These are phyloP conservation scores for Chalaropsis thielavioides DNA, from an alignment of 2,329 filamentous ascomycete species.

Conservation along the genomic window DNA sequence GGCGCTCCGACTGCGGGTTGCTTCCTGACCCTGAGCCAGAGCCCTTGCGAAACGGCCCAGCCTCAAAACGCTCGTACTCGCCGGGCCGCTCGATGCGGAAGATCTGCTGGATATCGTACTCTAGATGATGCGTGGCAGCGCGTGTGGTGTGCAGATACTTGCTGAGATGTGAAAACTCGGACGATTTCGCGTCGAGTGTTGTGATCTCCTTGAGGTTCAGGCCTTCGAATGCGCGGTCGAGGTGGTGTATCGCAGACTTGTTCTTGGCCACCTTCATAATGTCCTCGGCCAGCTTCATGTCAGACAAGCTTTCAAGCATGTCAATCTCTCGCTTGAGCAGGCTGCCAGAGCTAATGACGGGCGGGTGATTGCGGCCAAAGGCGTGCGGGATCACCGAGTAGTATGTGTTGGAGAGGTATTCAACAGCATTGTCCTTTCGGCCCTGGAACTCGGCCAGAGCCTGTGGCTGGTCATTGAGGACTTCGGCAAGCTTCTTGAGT, in stretches of 20 bases:
- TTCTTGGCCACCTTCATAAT: conserved; percentile 52
- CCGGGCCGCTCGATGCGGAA: conserved; percentile 69
- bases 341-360: conserved; percentile 42
- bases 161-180: conserved; percentile 51
- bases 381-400: conserved; percentile 71
- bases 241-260: conserved; percentile 40
- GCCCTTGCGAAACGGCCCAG: conserved; percentile 29
- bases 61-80: conserved; percentile 53
- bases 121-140: conserved; percentile 49
- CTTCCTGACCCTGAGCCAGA: neutral
- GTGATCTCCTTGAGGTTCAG: conserved; percentile 67
- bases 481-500: conserved; percentile 57
- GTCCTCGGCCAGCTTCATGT: conserved; percentile 69
- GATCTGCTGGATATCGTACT: conserved; percentile 54
- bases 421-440: conserved; percentile 31
- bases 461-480: conserved; percentile 42
- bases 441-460: conserved; percentile 32
- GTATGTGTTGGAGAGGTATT: conserved; percentile 59
- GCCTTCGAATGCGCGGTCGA: conserved; percentile 59
- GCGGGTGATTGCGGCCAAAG: conserved; percentile 61
- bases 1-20: conserved; percentile 42
- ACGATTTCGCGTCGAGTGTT: conserved; percentile 40
- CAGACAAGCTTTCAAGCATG: conserved; percentile 63
- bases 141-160: conserved; percentile 54
- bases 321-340: conserved; percentile 63